phyloP scores from a whole-genome alignment of 306 rosid genomes.

The Begonia fuchsioides region DNA sequence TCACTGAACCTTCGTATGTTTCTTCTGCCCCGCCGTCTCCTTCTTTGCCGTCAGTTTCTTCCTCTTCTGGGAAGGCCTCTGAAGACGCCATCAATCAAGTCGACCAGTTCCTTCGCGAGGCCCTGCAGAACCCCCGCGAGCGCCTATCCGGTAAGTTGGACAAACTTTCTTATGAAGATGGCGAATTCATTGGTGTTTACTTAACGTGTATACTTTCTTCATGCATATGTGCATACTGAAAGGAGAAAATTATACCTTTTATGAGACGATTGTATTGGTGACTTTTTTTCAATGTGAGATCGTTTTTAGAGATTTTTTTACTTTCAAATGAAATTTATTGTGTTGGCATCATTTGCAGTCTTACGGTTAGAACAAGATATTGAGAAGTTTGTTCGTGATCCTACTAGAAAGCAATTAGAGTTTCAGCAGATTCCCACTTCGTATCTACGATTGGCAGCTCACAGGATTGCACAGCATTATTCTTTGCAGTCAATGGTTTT shows the following conservation, averaged over 20 bases:
- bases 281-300: too few relatives aligned
- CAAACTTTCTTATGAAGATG: too few relatives aligned
- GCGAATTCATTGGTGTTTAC: too few relatives aligned
- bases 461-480: constrained; percentile 94
- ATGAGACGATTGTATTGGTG: too few relatives aligned
- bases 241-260: too few relatives aligned
- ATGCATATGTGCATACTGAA: too few relatives aligned
- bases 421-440: constrained; percentile 93
- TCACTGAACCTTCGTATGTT: neutral
- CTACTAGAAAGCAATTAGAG: constrained; percentile 69
- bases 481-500: constrained; percentile 84
- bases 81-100: constrained; percentile 50
- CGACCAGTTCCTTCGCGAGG: constrained; percentile 78
- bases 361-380: constrained; percentile 92
- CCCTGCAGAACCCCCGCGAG: constrained; percentile 81
- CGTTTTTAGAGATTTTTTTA: too few relatives aligned
- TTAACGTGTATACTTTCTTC: too few relatives aligned
- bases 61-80: constrained; percentile 15
- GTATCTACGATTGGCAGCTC: constrained; percentile 90
- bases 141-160: constrained; percentile 49
- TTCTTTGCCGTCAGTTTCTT: neutral
- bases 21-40: constrained; percentile 10
- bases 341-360: constrained; percentile 33
- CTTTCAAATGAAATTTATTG: too few relatives aligned
- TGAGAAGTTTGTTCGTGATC: constrained; percentile 67